A percentile compares a stretch with the other conserved stretches of the same genome.
Evolutionary conservation across 192 early-diverging fungal genomes (phyloP).

Genomic region (Coemansia sp.): DNA sequence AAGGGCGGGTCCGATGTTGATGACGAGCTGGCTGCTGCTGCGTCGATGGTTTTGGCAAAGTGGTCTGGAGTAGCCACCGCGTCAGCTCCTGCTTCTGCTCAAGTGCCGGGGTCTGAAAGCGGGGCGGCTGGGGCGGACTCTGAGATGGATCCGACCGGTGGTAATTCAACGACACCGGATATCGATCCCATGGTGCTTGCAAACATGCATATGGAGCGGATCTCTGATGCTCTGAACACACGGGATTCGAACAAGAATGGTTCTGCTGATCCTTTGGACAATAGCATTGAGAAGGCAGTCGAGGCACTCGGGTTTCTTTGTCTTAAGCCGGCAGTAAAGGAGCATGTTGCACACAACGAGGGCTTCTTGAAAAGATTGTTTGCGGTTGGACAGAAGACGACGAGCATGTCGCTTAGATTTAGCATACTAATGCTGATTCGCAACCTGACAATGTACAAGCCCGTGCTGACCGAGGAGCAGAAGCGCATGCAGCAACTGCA

Average conservation of each 20-base stretch:
- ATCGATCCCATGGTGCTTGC: constrained; percentile 32
- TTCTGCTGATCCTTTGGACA: not conserved
- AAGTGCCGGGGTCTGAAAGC: not conserved
- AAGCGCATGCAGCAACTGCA: constrained; percentile 77
- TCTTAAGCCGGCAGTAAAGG: constrained; percentile 68
- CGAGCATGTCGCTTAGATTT: constrained; percentile 64
- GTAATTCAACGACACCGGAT: constrained; percentile 9
- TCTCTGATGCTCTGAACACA: not conserved
- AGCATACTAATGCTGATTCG: constrained; percentile 71
- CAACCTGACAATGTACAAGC: constrained; percentile 73
- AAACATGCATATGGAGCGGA: constrained; percentile 39
- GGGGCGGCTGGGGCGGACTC: not conserved
- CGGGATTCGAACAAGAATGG: constrained; percentile 4
- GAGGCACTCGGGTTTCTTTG: constrained; percentile 86
- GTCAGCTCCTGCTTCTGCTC: constrained; percentile 19
- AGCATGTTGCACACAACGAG: constrained; percentile 62
- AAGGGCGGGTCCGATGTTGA: constrained; percentile 23
- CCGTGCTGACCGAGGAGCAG: constrained; percentile 74
- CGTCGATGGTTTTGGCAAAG: constrained; percentile 65
- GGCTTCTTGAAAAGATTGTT: constrained; percentile 62
- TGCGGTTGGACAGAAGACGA: constrained; percentile 46
- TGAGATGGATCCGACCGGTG: not conserved
- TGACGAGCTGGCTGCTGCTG: constrained; percentile 57
- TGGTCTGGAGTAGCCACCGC: constrained; percentile 52
- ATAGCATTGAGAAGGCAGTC: constrained; percentile 58